Percentiles rank a stretch among this genome's conserved stretches.
These are phyloP conservation scores for Gastrolobium villosum DNA, from an alignment of 306 rosid species.

Conservation along the genomic window DNA sequence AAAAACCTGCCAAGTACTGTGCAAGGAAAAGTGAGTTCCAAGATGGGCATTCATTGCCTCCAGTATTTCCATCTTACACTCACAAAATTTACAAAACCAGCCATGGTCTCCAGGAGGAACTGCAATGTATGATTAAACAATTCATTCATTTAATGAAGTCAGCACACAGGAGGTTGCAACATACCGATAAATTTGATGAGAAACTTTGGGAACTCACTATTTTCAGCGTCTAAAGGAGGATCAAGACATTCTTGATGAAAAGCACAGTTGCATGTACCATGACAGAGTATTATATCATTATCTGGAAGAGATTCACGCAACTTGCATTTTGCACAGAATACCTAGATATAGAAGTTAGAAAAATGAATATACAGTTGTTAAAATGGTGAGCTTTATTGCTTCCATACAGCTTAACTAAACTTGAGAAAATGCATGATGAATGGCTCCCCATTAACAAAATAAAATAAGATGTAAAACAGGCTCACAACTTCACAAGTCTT, in stretches of 20 bases:
- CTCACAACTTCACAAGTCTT: slow-evolving; percentile 20
- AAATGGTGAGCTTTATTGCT: background rate
- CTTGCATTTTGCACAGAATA: slow-evolving; percentile 87
- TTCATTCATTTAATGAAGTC: slow-evolving; percentile 38
- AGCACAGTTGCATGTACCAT: slow-evolving; percentile 89
- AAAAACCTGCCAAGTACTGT: slow-evolving; percentile 84
- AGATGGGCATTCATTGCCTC: slow-evolving; percentile 87
- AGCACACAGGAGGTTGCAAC: slow-evolving; percentile 28
- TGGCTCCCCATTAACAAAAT: slow-evolving; percentile 14
- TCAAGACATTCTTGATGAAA: slow-evolving; percentile 90
- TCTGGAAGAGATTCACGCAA: slow-evolving; percentile 72
- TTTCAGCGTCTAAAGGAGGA: slow-evolving; percentile 80
- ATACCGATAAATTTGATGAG: slow-evolving; percentile 38
- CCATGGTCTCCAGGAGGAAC: slow-evolving; percentile 88
- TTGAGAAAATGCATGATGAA: slow-evolving; percentile 18
- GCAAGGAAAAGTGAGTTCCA: slow-evolving; percentile 78
- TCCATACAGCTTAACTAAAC: slow-evolving; percentile 9
- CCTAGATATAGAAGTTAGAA: slow-evolving; percentile 58
- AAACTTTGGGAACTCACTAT: slow-evolving; percentile 60
- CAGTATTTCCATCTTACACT: slow-evolving; percentile 84
- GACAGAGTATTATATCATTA: slow-evolving; percentile 83
- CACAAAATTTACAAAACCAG: slow-evolving; percentile 89
- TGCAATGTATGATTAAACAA: slow-evolving; percentile 49
- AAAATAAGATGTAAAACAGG: background rate
- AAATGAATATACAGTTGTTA: slow-evolving; percentile 38